phyloP scores from a whole-genome alignment of 169 alveolate genomes.

The Plasmodium gonderi region DNA sequence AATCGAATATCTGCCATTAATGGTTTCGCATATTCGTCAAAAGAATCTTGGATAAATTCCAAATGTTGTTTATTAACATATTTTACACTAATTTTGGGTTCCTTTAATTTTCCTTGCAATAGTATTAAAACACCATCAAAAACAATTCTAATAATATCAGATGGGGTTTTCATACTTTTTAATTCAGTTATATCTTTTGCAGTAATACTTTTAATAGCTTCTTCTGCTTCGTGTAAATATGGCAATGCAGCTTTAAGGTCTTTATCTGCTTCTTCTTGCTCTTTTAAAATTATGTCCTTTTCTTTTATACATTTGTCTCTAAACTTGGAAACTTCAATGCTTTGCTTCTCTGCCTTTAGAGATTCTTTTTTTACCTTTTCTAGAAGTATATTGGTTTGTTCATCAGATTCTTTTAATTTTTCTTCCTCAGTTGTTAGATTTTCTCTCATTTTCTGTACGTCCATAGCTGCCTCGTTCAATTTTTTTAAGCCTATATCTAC shows the following conservation, averaged over 20 bases:
- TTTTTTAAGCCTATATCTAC: constrained; percentile 95
- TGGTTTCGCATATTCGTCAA: constrained; percentile 91
- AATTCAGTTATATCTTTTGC: constrained; percentile 94
- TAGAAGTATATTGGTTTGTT: constrained; percentile 90
- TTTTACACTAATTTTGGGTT: constrained; percentile 78
- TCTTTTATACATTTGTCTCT: constrained; percentile 89
- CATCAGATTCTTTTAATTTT: constrained; percentile 93
- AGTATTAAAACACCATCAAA: constrained; percentile 92
- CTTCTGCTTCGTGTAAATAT: constrained; percentile 91
- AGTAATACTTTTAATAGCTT: constrained; percentile 93
- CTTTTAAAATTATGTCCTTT: constrained; percentile 89
- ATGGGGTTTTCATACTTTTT: constrained; percentile 91
- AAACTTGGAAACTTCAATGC: constrained; percentile 92
- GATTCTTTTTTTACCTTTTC: constrained; percentile 94
- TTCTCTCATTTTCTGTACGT: constrained; percentile 93
- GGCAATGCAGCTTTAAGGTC: constrained; percentile 96
- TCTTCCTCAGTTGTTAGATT: constrained; percentile 94
- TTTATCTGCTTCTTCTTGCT: constrained; percentile 93
- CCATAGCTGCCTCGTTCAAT: constrained; percentile 94
- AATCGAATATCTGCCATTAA: constrained; percentile 90
- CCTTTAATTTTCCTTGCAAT: constrained; percentile 82
- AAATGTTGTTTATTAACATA: constrained; percentile 86
- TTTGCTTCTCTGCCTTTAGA: constrained; percentile 93
- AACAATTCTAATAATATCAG: constrained; percentile 93
- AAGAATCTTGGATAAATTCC: constrained; percentile 92